Evolutionary conservation across 2,329 filamentous ascomycete genomes (phyloP), one percentile per base, ranked within the genome.

Genomic region (Acrodontium crateriforme): DNA sequence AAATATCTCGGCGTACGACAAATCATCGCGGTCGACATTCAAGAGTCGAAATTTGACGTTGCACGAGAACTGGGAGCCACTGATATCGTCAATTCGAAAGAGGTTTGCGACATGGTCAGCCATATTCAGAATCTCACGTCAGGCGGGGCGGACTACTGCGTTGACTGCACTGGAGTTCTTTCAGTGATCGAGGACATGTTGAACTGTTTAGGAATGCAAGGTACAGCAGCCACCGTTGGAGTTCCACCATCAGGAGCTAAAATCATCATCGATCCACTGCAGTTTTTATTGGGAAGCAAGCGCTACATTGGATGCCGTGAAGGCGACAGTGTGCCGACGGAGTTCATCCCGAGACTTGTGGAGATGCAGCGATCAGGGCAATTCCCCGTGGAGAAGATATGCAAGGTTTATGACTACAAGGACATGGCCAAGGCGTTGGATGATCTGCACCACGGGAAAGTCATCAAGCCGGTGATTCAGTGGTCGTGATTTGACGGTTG

Each of bases 11-110:
- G n/a, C n/a, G n/a, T n/a, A n/a, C n/a, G n/a, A 12, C 36, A 35
- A 14, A 42, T 42, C 35, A 40, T 42, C 16, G 39, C 31, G n/a
- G 35, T 42, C 3, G 37, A 38, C 28, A 40, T 40, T 27, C 28
- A 30, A 14, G 39, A 36, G 13, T 30, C 33, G 13, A 40, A 40
- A 22, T 25, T 42, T 3, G 31, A 37, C 3, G 24, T 40, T 3
- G 37, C 37, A 3, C 28, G 28, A 23, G 35, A 42, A 18, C 18
- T 38, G 2, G 39, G 33, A 7, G 34, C 32, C 3, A 40, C 37
- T 3, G 29, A 42, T 10, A 26, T 33, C 5, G 13, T 42, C 27
- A 40, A 40, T 19, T 40, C 33, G 1, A 18, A 22, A 6, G 31
- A 33, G 10, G 19, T 30, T 16, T 12, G 14, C 5, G 35, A 38